These are phyloP conservation scores for Boletus reticulatus DNA, from an alignment of 768 basidiomycete genomes.

Conservation along the genomic window DNA sequence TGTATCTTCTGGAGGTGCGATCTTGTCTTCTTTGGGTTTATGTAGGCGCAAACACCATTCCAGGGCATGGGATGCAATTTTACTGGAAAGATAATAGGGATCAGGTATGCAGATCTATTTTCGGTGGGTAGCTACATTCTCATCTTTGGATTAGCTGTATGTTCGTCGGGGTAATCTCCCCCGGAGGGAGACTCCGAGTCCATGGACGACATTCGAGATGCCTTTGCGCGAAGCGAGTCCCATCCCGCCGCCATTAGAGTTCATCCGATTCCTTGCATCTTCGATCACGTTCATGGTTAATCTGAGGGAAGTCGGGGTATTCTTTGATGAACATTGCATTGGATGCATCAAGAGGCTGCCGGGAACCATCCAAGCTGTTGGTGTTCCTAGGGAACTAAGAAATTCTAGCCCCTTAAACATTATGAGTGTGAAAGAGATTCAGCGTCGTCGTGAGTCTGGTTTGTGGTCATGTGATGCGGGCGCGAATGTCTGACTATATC, in stretches of 20 bases:
- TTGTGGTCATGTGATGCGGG: too few species aligned
- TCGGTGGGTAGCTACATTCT: background rate
- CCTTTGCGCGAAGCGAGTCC: constrained; percentile 71
- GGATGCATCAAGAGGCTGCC: constrained; percentile 44
- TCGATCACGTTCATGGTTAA: constrained; percentile 89
- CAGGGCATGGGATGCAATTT: background rate
- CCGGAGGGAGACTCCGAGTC: constrained; percentile 11
- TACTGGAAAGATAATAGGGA: background rate
- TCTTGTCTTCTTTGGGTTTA: background rate
- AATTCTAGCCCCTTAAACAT: constrained; percentile 52
- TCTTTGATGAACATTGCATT: constrained; percentile 71
- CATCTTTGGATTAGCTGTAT: background rate
- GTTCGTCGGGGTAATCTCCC: background rate
- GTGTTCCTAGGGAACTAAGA: constrained; percentile 39
- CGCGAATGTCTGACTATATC: background rate
- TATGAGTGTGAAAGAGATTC: constrained; percentile 62
- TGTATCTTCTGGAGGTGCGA: background rate
- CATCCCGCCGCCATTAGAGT: constrained; percentile 76
- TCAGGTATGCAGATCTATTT: background rate
- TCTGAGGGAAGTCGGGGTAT: constrained; percentile 71
- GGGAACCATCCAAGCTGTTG: too few species aligned
- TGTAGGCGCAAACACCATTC: too few species aligned
- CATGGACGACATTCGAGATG: constrained; percentile 90
- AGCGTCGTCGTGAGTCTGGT: constrained; percentile 31
- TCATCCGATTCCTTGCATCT: constrained; percentile 85